Percentiles rank a stretch among this genome's conserved stretches.
phyloP scores from a whole-genome alignment of 2,329 filamentous ascomycete species.

The Westerdykella aurantiaca region DNA sequence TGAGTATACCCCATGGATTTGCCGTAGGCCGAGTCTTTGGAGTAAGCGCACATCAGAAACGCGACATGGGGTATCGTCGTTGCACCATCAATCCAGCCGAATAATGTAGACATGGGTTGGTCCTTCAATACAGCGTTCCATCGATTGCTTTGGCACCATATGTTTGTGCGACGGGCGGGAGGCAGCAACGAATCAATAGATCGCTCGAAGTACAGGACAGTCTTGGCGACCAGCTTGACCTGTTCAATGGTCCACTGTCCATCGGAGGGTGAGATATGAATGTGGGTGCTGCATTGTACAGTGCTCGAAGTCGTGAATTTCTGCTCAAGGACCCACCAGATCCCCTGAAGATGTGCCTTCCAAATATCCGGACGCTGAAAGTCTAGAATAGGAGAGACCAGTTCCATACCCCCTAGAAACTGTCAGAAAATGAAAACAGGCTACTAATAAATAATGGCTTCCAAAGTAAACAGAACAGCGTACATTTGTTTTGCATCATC shows the following conservation, averaged over 20 bases:
- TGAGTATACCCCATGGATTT: background rate
- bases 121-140: background rate
- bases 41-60: background rate
- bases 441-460: background rate
- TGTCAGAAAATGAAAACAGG: background rate
- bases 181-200: conserved; percentile 1
- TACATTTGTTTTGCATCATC: background rate
- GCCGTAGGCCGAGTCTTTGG: background rate
- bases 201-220: conserved; percentile 2
- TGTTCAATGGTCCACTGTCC: background rate
- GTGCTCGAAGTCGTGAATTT: background rate
- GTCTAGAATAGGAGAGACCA: conserved; percentile 2
- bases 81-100: background rate
- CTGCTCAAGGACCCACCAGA: background rate
- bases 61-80: background rate
- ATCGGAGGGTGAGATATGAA: conserved; percentile 1
- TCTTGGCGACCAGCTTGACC: background rate
- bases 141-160: conserved; percentile 1
- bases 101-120: background rate
- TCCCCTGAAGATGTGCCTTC: background rate
- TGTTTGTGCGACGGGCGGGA: background rate
- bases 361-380: background rate
- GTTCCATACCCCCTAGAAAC: conserved; percentile 1
- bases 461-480: no score
- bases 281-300: conserved; percentile 1